Evolutionary conservation across 441 rosid species (phyloP).

Genomic region (Iberis amara): DNA sequence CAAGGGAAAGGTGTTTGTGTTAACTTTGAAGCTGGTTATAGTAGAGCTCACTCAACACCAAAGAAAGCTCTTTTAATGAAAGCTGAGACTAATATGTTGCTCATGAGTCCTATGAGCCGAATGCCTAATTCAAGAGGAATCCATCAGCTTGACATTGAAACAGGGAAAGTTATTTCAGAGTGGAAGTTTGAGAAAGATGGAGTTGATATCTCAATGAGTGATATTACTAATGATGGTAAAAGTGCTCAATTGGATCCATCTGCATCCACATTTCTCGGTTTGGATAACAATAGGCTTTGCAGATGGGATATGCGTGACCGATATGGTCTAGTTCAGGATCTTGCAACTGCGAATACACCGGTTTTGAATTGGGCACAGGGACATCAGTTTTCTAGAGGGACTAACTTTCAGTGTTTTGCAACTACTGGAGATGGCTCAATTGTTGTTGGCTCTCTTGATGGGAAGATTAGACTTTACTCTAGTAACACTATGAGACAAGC

Average conservation of each 20-base stretch:
- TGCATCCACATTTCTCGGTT: conserved; percentile 87
- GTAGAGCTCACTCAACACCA: conserved; percentile 49
- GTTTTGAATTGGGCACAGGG: conserved; percentile 88
- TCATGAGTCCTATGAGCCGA: conserved; percentile 81
- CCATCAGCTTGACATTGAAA: conserved; percentile 91
- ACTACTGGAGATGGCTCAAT: background rate
- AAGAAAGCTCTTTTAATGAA: conserved; percentile 91
- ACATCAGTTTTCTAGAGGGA: conserved; percentile 92
- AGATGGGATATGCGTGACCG: conserved; percentile 97
- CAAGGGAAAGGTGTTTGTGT: conserved; percentile 91
- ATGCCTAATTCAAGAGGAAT: conserved; percentile 62
- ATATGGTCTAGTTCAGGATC: conserved; percentile 85
- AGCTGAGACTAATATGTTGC: conserved; percentile 92
- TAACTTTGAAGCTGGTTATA: conserved; percentile 51
- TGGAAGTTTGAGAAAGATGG: conserved; percentile 98
- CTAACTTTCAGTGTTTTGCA: conserved; percentile 54
- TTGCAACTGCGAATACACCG: conserved; percentile 55
- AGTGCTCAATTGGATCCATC: conserved; percentile 93
- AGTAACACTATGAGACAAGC: conserved; percentile 87
- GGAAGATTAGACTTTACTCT: conserved; percentile 82
- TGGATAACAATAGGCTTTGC: conserved; percentile 89
- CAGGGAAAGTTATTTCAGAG: conserved; percentile 79
- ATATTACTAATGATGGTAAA: conserved; percentile 81
- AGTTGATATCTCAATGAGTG: conserved; percentile 82
- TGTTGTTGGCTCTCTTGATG: conserved; percentile 80